A percentile compares a stretch with the other conserved stretches of the same genome.
Evolutionary conservation across 148 eudicot genomes (phyloP).

Genomic region (Amaranthus palmeri): DNA sequence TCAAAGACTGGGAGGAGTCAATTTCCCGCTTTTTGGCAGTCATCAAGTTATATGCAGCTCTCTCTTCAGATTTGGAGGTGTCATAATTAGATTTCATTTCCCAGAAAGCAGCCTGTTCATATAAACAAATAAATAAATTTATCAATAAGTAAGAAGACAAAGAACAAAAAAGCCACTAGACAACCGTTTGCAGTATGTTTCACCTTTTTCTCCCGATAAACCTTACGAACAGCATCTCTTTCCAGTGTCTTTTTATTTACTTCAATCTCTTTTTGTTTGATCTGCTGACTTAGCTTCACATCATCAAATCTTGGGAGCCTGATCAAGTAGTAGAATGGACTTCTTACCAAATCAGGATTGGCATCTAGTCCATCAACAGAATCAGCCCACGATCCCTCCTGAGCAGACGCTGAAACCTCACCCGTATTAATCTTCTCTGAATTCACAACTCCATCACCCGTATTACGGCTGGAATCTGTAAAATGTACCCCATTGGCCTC

Average conservation of each 20-base stretch:
- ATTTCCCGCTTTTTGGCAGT: slow-evolving; percentile 63
- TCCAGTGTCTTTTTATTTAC: slow-evolving; percentile 53
- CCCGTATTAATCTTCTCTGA: slow-evolving; percentile 20
- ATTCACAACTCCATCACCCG: slow-evolving; percentile 26
- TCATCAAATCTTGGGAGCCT: slow-evolving; percentile 73
- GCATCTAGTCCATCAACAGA: slow-evolving; percentile 30
- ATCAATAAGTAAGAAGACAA: slow-evolving; percentile 11
- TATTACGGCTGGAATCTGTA: not conserved
- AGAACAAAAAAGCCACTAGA: not conserved
- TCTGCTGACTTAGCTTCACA: slow-evolving; percentile 53
- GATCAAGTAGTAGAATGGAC: slow-evolving; percentile 68
- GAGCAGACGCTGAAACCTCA: slow-evolving; percentile 8
- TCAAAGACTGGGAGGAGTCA: slow-evolving; percentile 55
- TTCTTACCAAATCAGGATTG: slow-evolving; percentile 33
- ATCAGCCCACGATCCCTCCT: slow-evolving; percentile 33
- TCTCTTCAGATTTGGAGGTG: slow-evolving; percentile 53
- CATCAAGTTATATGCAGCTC: slow-evolving; percentile 47
- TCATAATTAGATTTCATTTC: slow-evolving; percentile 32
- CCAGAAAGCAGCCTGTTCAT: slow-evolving; percentile 44
- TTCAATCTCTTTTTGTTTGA: slow-evolving; percentile 41
- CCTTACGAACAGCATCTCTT: slow-evolving; percentile 55
- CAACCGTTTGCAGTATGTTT: slow-evolving; percentile 17
- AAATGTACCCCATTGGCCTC: slow-evolving; percentile 15
- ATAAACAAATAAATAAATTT: slow-evolving; percentile 9
- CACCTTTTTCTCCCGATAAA: slow-evolving; percentile 51